These are phyloP conservation scores for Akanthomyces dipterigenus DNA, from an alignment of 2,329 filamentous ascomycete genomes.

Conservation along the genomic window DNA sequence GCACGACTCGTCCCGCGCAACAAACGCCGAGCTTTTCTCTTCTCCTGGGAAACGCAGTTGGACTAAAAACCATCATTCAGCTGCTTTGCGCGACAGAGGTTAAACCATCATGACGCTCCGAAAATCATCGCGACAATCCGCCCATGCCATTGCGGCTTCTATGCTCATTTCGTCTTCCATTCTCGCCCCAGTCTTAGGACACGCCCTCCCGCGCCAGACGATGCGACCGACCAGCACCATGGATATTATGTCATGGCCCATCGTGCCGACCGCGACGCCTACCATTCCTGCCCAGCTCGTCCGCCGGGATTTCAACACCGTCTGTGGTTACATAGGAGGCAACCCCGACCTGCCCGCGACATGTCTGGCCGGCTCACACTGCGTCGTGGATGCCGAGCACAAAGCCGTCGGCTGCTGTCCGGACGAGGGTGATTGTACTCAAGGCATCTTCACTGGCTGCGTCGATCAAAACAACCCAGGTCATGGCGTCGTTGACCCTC, in stretches of 20 bases:
- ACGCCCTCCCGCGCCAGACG: slow-evolving; percentile 28
- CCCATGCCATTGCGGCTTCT: not conserved
- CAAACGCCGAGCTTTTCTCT: not conserved
- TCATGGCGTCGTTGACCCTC: slow-evolving; percentile 47
- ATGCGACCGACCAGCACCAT: slow-evolving; percentile 22
- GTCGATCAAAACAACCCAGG: slow-evolving; percentile 44
- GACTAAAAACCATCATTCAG: not conserved
- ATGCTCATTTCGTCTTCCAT: slow-evolving; percentile 22
- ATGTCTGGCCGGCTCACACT: slow-evolving; percentile 51
- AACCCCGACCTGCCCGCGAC: slow-evolving; percentile 47
- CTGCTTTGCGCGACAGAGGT: not conserved
- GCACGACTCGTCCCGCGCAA: not conserved
- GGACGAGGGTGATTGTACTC: slow-evolving; percentile 41
- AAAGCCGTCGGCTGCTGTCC: slow-evolving; percentile 52
- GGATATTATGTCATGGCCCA: slow-evolving; percentile 28
- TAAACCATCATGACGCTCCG: not conserved
- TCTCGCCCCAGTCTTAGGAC: slow-evolving; percentile 20
- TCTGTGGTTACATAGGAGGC: slow-evolving; percentile 53
- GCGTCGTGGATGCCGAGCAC: slow-evolving; percentile 44
- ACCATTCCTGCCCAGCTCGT: slow-evolving; percentile 27
- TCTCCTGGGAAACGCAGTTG: too few relatives aligned
- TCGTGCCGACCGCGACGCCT: slow-evolving; percentile 34
- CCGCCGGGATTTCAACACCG: slow-evolving; percentile 42
- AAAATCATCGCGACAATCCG: not conserved
- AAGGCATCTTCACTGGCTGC: slow-evolving; percentile 51